Conservation (phyloP, 768 basidiomycete species). For the Bullera alba region DNA sequence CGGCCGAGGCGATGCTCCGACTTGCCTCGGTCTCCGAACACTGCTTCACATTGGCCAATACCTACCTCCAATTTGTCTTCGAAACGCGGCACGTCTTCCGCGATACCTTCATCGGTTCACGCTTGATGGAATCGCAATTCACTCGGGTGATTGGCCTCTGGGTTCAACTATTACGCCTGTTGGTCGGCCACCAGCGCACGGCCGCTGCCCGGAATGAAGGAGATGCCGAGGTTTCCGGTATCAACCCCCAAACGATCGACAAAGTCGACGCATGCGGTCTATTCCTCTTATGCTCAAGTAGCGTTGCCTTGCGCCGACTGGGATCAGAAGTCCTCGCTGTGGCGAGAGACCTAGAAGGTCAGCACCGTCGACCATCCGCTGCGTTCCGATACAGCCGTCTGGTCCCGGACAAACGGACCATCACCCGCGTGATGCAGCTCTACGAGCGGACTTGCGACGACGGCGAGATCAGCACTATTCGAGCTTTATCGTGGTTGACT, state of each 20-base stretch:
- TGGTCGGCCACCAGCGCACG: slow-evolving; percentile 54
- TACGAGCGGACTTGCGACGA: slow-evolving; percentile 23
- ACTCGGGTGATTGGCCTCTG: slow-evolving; percentile 64
- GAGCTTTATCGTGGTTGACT: slow-evolving; percentile 26
- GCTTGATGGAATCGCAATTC: slow-evolving; percentile 62
- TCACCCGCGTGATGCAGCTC: slow-evolving; percentile 23
- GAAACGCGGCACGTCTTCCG: slow-evolving; percentile 58
- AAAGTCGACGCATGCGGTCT: slow-evolving; percentile 65
- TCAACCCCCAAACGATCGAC: slow-evolving; percentile 15
- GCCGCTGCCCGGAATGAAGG: slow-evolving; percentile 29
- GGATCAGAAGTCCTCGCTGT: slow-evolving; percentile 63
- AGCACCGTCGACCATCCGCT: slow-evolving; percentile 23
- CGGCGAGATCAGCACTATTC: slow-evolving; percentile 20
- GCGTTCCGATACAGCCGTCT: slow-evolving; percentile 30
- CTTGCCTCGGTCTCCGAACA: slow-evolving; percentile 60
- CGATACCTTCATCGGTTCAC: slow-evolving; percentile 52
- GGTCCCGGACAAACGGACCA: slow-evolving; percentile 13
- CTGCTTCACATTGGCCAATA: slow-evolving; percentile 56
- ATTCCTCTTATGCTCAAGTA: slow-evolving; percentile 58
- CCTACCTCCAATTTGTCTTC: slow-evolving; percentile 68
- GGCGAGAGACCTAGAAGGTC: slow-evolving; percentile 27
- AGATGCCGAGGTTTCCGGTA: slow-evolving; percentile 5
- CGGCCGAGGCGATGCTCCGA: slow-evolving; percentile 62
- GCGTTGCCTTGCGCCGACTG: slow-evolving; percentile 52
- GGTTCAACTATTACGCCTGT: slow-evolving; percentile 63